Conservation (phyloP, 257 asterid genomes). For the Mentha longifolia region DNA sequence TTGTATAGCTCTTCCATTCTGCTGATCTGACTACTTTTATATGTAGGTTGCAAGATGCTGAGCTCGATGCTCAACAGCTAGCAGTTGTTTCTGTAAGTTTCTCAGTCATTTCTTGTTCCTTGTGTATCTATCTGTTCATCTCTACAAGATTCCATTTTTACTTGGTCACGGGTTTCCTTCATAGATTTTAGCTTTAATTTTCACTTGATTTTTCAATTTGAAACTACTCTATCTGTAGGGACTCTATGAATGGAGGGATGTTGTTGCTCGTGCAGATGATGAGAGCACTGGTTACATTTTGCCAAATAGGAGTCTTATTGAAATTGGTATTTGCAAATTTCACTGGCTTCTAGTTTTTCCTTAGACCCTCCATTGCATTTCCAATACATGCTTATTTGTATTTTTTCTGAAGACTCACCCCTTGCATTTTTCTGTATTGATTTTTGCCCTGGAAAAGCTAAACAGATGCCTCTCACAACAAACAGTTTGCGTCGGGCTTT, state of each 20-base stretch:
- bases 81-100: constrained; percentile 89
- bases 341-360: constrained; percentile 24
- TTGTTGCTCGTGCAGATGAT: constrained; percentile 96
- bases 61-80: constrained; percentile 83
- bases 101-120: neutral
- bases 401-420: constrained; percentile 25
- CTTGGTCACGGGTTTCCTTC: constrained; percentile 7
- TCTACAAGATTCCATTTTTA: constrained; percentile 13
- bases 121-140: constrained; percentile 2
- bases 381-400: constrained; percentile 19
- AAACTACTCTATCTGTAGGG: constrained; percentile 52
- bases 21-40: constrained; percentile 31
- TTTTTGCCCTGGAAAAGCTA: constrained; percentile 62
- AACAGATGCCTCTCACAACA: constrained; percentile 83
- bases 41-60: constrained; percentile 83
- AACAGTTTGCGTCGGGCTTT: constrained; percentile 61
- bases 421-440: neutral
- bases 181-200: neutral
- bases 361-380: constrained; percentile 19
- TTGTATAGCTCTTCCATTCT: constrained; percentile 17
- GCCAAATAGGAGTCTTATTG: constrained; percentile 87
- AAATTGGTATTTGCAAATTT: constrained; percentile 61
- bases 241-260: constrained; percentile 93
- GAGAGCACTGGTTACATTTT: constrained; percentile 97
- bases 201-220: constrained; percentile 1